These are phyloP conservation scores for Oryza glumipatula DNA, from an alignment of 176 grass and related monocot genomes.

Conservation along the genomic window DNA sequence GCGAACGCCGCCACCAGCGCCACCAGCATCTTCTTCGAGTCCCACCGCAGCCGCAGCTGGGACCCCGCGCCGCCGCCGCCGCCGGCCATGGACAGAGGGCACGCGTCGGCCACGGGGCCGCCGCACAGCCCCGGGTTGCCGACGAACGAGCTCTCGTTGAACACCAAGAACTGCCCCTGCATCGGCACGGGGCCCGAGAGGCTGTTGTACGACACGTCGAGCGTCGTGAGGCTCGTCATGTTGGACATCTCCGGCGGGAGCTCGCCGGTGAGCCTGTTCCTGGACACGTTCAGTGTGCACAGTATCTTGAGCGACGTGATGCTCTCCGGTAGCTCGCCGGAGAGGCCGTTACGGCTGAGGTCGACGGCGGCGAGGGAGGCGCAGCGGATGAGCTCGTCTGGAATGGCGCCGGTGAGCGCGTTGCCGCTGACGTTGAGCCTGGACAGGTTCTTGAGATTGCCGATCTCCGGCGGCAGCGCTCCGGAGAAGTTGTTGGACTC, in stretches of 20 bases:
- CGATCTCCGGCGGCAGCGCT: slow-evolving; percentile 56
- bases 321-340: slow-evolving; percentile 61
- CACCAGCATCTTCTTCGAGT: slow-evolving; percentile 47
- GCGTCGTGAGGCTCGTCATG: slow-evolving; percentile 85
- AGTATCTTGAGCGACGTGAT: slow-evolving; percentile 64
- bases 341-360: slow-evolving; percentile 75
- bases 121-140: slow-evolving; percentile 72
- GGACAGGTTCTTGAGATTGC: slow-evolving; percentile 53
- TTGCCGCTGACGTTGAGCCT: slow-evolving; percentile 75
- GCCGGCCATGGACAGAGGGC: background rate
- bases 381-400: slow-evolving; percentile 58
- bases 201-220: slow-evolving; percentile 84
- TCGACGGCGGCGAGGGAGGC: slow-evolving; percentile 55
- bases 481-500: slow-evolving; percentile 74
- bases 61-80: background rate
- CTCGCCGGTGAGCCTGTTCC: slow-evolving; percentile 59
- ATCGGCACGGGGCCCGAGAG: slow-evolving; percentile 64
- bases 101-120: slow-evolving; percentile 11
- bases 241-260: slow-evolving; percentile 61
- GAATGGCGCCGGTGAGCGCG: slow-evolving; percentile 59
- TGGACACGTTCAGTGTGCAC: slow-evolving; percentile 80
- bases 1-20: slow-evolving; percentile 26
- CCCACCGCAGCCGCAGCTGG: background rate
- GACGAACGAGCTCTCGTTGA: slow-evolving; percentile 77
- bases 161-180: slow-evolving; percentile 82